Percentiles rank a stretch among this genome's conserved stretches.
Conservation (phyloP, 108 stramenopile species). For the Skeletonema potamos region DNA sequence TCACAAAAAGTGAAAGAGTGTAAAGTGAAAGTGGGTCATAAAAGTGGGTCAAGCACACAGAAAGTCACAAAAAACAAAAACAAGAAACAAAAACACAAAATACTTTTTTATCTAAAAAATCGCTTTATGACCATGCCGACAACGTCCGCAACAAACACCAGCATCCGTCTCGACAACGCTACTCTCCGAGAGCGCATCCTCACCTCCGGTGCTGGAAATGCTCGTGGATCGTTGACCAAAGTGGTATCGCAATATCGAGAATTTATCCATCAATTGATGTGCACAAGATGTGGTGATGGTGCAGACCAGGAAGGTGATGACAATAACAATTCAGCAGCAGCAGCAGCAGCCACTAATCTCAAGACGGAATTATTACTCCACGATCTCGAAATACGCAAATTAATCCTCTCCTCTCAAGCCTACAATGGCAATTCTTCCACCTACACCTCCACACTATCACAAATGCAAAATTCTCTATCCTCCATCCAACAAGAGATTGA, state of each 20-base stretch:
- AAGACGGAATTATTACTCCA: slow-evolving; percentile 27
- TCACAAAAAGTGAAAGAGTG: too few relatives aligned
- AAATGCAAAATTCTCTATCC: slow-evolving; percentile 5
- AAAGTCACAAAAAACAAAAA: too few relatives aligned
- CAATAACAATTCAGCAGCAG: slow-evolving; percentile 3
- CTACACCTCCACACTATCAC: slow-evolving; percentile 6
- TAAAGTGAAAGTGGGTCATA: too few relatives aligned
- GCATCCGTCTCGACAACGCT: slow-evolving; percentile 8
- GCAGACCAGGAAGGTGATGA: background rate
- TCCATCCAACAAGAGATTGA: slow-evolving; percentile 16
- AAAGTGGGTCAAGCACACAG: too few relatives aligned
- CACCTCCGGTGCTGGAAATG: slow-evolving; percentile 17
- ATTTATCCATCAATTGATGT: slow-evolving; percentile 6
- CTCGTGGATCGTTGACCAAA: slow-evolving; percentile 33
- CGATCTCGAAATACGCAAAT: slow-evolving; percentile 36
- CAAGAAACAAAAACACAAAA: too few relatives aligned
- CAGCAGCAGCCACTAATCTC: slow-evolving; percentile 4
- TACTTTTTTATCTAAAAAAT: too few relatives aligned
- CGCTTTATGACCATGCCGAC: background rate
- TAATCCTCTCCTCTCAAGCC: slow-evolving; percentile 32
- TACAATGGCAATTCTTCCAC: slow-evolving; percentile 10
- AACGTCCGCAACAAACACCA: background rate
- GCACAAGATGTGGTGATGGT: background rate
- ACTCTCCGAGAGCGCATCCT: slow-evolving; percentile 47
- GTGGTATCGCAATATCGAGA: slow-evolving; percentile 26